Evolutionary conservation across 495 filamentous ascomycete species (phyloP).

Genomic region (Penicillium chermesinum): DNA sequence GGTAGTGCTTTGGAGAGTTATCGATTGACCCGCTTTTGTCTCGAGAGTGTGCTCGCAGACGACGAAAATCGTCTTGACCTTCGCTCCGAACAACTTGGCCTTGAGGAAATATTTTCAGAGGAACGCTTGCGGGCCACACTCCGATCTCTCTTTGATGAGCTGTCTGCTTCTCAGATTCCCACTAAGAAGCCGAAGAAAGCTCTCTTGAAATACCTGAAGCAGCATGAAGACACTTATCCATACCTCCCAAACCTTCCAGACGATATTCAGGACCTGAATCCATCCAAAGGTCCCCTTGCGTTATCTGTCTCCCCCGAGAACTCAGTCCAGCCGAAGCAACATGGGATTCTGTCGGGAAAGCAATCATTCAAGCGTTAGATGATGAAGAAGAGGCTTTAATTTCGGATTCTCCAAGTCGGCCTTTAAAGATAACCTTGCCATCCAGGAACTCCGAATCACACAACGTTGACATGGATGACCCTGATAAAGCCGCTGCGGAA

Average conservation of each 20-base stretch:
- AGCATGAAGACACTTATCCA: constrained; percentile 68
- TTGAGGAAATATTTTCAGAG: constrained; percentile 81
- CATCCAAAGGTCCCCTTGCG: constrained; percentile 25
- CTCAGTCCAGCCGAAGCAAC: constrained; percentile 33
- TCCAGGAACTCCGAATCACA: constrained; percentile 13
- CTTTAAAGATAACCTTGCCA: constrained; percentile 38
- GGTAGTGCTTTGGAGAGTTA: constrained; percentile 68
- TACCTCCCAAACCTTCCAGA: constrained; percentile 58
- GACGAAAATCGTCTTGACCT: constrained; percentile 68
- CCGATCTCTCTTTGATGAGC: constrained; percentile 61
- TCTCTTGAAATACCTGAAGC: constrained; percentile 57
- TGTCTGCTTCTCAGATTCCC: constrained; percentile 60
- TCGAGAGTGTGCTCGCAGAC: constrained; percentile 85
- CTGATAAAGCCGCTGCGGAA: constrained; percentile 5
- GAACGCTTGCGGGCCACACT: constrained; percentile 70
- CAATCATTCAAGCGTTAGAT: constrained; percentile 46
- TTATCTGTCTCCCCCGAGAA: constrained; percentile 25
- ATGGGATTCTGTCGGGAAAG: constrained; percentile 53
- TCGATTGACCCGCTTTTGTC: constrained; percentile 75
- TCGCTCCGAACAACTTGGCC: constrained; percentile 67
- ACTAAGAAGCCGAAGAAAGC: constrained; percentile 60
- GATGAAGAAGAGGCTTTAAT: constrained; percentile 38
- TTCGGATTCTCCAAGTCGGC: constrained; percentile 31
- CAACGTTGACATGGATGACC: constrained; percentile 15
- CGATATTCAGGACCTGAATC: constrained; percentile 28